Evolutionary conservation across 192 early-diverging fungal genomes (phyloP).

Genomic region (Linderina pennispora): DNA sequence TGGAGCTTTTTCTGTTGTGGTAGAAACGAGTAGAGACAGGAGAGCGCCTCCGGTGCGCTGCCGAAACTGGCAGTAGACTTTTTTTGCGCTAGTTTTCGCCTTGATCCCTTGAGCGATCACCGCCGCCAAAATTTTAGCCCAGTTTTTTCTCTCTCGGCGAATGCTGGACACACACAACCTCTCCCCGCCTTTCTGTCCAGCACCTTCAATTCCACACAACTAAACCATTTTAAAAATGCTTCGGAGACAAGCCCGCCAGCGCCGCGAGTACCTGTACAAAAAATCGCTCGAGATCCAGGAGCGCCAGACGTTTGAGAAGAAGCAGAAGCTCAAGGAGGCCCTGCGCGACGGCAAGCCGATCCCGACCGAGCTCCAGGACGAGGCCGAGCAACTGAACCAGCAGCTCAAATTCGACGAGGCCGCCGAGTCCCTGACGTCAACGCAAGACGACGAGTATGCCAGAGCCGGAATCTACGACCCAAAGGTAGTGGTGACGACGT

Average conservation of each 20-base stretch:
- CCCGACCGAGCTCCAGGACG: slow-evolving; percentile 79
- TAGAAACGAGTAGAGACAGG: too few relatives aligned
- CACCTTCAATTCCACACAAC: too few relatives aligned
- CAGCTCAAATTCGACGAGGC: slow-evolving; percentile 88
- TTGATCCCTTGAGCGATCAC: too few relatives aligned
- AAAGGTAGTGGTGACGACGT: slow-evolving; percentile 95
- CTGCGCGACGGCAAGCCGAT: slow-evolving; percentile 84
- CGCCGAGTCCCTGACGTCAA: slow-evolving; percentile 61
- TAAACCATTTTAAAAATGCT: too few relatives aligned
- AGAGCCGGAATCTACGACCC: slow-evolving; percentile 89
- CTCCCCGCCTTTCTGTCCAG: too few relatives aligned
- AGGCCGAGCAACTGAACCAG: slow-evolving; percentile 64
- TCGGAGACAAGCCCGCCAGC: slow-evolving; percentile 78
- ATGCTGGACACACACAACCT: too few relatives aligned
- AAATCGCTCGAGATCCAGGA: slow-evolving; percentile 96
- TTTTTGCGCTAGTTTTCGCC: too few relatives aligned
- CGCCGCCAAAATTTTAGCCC: too few relatives aligned
- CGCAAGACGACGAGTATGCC: slow-evolving; percentile 97
- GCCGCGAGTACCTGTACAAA: slow-evolving; percentile 94
- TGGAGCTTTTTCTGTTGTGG: too few relatives aligned
- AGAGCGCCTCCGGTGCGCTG: too few relatives aligned
- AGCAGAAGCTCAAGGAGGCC: slow-evolving; percentile 90
- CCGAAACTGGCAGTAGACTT: too few relatives aligned
- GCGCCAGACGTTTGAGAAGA: slow-evolving; percentile 83
- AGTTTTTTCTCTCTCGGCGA: too few relatives aligned